Base-by-base conservation (phyloP, 768 basidiomycete genomes). In the Lyophyllum shimeji region DNA sequence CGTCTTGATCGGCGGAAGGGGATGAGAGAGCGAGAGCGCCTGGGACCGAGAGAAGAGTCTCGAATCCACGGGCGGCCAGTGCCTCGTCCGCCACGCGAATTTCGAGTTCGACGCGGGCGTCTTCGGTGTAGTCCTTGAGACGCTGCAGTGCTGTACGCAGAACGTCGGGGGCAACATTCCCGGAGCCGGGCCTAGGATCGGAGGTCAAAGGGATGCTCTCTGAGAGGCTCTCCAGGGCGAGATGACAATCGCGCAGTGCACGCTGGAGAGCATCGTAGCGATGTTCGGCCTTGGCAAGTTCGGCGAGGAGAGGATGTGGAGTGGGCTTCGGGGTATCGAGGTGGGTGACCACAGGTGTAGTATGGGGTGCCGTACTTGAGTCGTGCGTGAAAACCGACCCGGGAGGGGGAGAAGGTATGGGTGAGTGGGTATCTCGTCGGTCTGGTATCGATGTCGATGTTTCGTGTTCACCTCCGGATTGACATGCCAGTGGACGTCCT, bases 91-190 rank as follows among this genome's bases (percentile, higher is more conserved):
- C 80, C 9, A 85, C 72, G 21, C 83, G 81, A 39, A 93, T 93
- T 71, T 93, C 91, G 20, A 94, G 72, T 65, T 93, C 91, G 9
- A 94, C 91, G 0, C 89, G 82, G 1, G 83, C 83, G 60, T 93
- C 91, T 65, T 93, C 91, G 4, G 82, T 82, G 64, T 81, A 89
- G 65, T 94, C 89, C 51, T 83, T 77, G 42, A 94, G 74, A 7
- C 90, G 77, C 23, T 82, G 75, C 17, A 89, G 70, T 5, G 83
- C 85, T 0, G 74, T 74, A 18, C 70, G 71, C 3, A 93, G 62
- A 15, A 83, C 67, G 4, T 74, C 69, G 3, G 61, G 25, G 7
- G 70, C 61, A 29, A 73, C 64, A 17, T 53, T 55, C 46, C 47
- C 50, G 24, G 47, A 6, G 9, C 56, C 59, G 0, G 51, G 25